Conservation (phyloP, 192 early-diverging fungal genomes). For the Fimicolochytrium jonesii region DNA sequence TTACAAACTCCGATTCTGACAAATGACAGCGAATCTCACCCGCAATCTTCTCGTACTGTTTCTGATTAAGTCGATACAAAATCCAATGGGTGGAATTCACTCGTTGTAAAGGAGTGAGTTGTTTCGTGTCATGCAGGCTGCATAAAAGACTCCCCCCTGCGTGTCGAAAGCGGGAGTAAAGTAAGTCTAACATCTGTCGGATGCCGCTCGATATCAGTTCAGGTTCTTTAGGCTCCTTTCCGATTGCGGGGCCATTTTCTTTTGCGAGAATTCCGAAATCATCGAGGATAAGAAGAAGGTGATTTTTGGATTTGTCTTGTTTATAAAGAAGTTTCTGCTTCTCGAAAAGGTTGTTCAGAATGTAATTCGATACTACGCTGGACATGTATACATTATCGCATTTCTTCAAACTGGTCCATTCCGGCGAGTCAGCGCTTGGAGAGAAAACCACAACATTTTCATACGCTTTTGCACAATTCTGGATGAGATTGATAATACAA, state of each 20-base stretch:
- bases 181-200: not conserved
- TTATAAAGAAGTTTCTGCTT: too few relatives aligned
- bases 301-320: not conserved
- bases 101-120: not conserved
- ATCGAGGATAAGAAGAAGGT: not conserved
- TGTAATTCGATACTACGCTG: not conserved
- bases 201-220: not conserved
- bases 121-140: not conserved
- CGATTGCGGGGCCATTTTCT: too few relatives aligned
- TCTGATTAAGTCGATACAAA: constrained; percentile 3
- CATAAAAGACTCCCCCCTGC: not conserved
- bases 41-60: not conserved
- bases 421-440: not conserved
- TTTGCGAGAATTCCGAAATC: not conserved
- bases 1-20: too few relatives aligned
- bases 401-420: not conserved
- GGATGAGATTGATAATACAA: not conserved
- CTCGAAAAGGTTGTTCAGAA: not conserved
- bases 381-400: not conserved
- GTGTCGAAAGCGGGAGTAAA: not conserved
- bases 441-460: not conserved
- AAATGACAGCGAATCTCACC: not conserved
- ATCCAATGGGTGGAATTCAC: too few relatives aligned
- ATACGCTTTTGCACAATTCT: not conserved
- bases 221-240: too few relatives aligned